These are phyloP conservation scores for Articulospora tetracladia DNA, from an alignment of 495 filamentous ascomycete genomes.

Conservation along the genomic window DNA sequence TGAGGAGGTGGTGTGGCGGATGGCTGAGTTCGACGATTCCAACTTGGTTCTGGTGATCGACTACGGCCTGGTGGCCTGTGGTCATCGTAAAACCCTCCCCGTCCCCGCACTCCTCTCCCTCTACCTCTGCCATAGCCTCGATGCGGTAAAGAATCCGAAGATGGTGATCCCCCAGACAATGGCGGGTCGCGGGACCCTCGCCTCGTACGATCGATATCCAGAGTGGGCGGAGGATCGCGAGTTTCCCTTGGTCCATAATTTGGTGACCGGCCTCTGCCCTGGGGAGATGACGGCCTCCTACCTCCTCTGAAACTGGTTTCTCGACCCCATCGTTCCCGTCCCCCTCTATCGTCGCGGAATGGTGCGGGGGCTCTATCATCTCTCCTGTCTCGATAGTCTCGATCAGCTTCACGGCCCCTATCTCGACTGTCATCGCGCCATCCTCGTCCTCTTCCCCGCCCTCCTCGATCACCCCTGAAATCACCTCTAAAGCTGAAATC, in stretches of 20 bases:
- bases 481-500: constrained; percentile 37
- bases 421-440: constrained; percentile 60
- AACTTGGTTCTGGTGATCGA: constrained; percentile 25
- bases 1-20: constrained; percentile 67
- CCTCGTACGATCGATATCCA: constrained; percentile 47
- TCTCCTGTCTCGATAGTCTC: constrained; percentile 44
- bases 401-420: constrained; percentile 54
- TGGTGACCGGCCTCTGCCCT: constrained; percentile 38
- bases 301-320: constrained; percentile 38
- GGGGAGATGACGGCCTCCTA: constrained; percentile 40
- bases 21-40: constrained; percentile 26
- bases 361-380: constrained; percentile 29
- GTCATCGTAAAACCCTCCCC: constrained; percentile 59
- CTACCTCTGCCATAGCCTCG: constrained; percentile 52
- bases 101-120: constrained; percentile 25
- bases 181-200: constrained; percentile 55
- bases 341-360: constrained; percentile 41
- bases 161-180: constrained; percentile 63
- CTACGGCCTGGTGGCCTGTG: constrained; percentile 36
- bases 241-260: constrained; percentile 39
- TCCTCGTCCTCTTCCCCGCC: constrained; percentile 39
- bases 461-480: constrained; percentile 38
- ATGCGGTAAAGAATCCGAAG: constrained; percentile 45
- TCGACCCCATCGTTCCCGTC: constrained; percentile 27
- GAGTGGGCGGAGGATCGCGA: constrained; percentile 31